Conservation (phyloP, 140 eudicot species). For the Anethum foeniculum region DNA sequence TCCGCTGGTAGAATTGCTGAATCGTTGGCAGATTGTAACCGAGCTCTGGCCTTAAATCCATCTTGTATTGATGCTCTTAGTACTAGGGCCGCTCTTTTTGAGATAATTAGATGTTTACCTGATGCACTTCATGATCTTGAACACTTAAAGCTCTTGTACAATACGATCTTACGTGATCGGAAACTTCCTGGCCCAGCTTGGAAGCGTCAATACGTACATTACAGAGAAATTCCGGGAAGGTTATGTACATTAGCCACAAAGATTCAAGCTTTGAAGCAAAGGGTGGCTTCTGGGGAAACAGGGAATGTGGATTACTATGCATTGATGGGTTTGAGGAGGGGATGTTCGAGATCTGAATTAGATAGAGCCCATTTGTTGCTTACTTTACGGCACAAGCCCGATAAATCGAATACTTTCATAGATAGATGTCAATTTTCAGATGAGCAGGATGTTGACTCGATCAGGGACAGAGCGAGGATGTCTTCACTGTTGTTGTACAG, state of each 20-base stretch:
- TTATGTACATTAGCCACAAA: conserved; percentile 53
- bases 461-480: conserved; percentile 64
- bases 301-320: conserved; percentile 75
- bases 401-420: conserved; percentile 53
- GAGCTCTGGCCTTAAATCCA: conserved; percentile 69
- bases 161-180: conserved; percentile 70
- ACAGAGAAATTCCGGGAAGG: conserved; percentile 80
- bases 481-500: conserved; percentile 56
- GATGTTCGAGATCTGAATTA: conserved; percentile 67
- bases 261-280: conserved; percentile 62
- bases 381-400: conserved; percentile 66
- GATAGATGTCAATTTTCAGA: conserved; percentile 66
- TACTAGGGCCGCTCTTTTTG: conserved; percentile 71
- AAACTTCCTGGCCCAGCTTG: conserved; percentile 87
- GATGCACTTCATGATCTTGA: conserved; percentile 92
- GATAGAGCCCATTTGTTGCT: conserved; percentile 77
- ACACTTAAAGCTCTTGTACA: conserved; percentile 70
- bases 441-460: conserved; percentile 58
- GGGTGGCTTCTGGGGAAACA: conserved; percentile 78
- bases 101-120: conserved; percentile 63
- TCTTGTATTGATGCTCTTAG: conserved; percentile 65
- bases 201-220: conserved; percentile 67
- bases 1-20: conserved; percentile 77
- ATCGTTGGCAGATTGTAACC: conserved; percentile 79
- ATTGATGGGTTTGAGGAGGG: conserved; percentile 60